Evolutionary conservation across 257 asterid species (phyloP).

Genomic region (Eustoma russellianum): DNA sequence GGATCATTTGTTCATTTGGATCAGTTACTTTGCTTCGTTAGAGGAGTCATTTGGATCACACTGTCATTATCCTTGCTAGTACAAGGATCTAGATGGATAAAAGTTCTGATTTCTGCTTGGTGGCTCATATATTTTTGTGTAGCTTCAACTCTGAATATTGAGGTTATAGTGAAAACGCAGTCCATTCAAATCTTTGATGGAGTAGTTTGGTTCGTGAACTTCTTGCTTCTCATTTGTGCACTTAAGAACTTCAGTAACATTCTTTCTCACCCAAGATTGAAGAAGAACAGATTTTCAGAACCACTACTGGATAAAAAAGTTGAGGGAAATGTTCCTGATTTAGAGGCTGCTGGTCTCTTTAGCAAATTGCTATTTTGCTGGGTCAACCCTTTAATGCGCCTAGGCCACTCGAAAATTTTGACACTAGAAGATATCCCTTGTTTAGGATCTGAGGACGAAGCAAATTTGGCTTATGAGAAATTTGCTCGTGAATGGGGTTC

Average conservation of each 20-base stretch:
- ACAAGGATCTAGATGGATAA: slow-evolving; percentile 33
- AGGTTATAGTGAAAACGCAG: slow-evolving; percentile 14
- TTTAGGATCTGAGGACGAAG: slow-evolving; percentile 52
- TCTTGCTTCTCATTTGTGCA: slow-evolving; percentile 40
- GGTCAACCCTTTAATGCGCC: slow-evolving; percentile 44
- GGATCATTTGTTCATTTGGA: slow-evolving; percentile 15
- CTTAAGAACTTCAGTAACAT: slow-evolving; percentile 16
- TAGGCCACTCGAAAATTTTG: slow-evolving; percentile 42
- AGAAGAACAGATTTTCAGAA: slow-evolving; percentile 17
- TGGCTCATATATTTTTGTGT: slow-evolving; percentile 39
- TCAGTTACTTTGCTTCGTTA: slow-evolving; percentile 21
- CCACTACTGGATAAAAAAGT: slow-evolving; percentile 28
- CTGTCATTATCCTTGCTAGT: slow-evolving; percentile 35
- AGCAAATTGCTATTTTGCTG: slow-evolving; percentile 51
- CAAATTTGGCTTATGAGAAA: slow-evolving; percentile 30
- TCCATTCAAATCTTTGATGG: slow-evolving; percentile 24
- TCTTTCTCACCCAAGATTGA: slow-evolving; percentile 13
- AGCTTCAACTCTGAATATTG: slow-evolving; percentile 32
- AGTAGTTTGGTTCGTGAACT: slow-evolving; percentile 42
- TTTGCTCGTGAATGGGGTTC: slow-evolving; percentile 35
- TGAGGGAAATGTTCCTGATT: slow-evolving; percentile 3
- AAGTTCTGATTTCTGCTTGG: slow-evolving; percentile 38
- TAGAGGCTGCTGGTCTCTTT: slow-evolving; percentile 24
- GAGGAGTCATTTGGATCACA: slow-evolving; percentile 50
- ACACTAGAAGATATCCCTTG: slow-evolving; percentile 48